phyloP scores from a whole-genome alignment of 441 rosid genomes.

The Jatropha podagrica region DNA sequence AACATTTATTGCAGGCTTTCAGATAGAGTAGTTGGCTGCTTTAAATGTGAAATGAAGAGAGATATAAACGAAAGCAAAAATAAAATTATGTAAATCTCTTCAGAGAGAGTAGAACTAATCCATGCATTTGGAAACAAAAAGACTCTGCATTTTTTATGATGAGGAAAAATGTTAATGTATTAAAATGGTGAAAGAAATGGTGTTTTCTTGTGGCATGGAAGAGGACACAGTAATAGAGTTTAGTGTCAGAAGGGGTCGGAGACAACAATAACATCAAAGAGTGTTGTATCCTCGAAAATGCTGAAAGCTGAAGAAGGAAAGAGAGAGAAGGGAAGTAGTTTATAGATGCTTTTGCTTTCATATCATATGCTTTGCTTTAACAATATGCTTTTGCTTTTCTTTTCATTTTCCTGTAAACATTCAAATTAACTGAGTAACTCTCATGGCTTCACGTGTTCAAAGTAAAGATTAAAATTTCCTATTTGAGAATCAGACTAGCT shows the following conservation, averaged over 20 bases:
- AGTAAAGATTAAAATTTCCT: not conserved
- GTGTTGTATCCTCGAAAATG: constrained; percentile 32
- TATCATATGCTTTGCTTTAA: not conserved
- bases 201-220: constrained; percentile 38
- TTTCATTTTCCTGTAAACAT: not conserved
- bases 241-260: constrained; percentile 30
- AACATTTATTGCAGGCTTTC: constrained; percentile 10
- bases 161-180: constrained; percentile 9
- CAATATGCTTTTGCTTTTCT: constrained; percentile 11
- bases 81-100: not conserved
- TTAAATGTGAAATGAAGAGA: constrained; percentile 32
- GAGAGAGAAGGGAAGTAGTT: not conserved
- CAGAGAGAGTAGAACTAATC: constrained; percentile 17
- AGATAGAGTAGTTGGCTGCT: constrained; percentile 28
- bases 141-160: constrained; percentile 17
- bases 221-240: constrained; percentile 18
- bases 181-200: constrained; percentile 21
- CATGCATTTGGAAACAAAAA: constrained; percentile 26
- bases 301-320: constrained; percentile 30
- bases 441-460: constrained; percentile 26
- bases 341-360: not conserved
- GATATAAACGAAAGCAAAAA: constrained; percentile 27
- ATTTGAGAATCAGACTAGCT: too few species aligned
- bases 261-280: constrained; percentile 25
- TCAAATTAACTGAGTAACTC: not conserved